A percentile compares a stretch with the other conserved stretches of the same genome.
Conservation (phyloP, 257 asterid genomes). For the Solanum microdontum region DNA sequence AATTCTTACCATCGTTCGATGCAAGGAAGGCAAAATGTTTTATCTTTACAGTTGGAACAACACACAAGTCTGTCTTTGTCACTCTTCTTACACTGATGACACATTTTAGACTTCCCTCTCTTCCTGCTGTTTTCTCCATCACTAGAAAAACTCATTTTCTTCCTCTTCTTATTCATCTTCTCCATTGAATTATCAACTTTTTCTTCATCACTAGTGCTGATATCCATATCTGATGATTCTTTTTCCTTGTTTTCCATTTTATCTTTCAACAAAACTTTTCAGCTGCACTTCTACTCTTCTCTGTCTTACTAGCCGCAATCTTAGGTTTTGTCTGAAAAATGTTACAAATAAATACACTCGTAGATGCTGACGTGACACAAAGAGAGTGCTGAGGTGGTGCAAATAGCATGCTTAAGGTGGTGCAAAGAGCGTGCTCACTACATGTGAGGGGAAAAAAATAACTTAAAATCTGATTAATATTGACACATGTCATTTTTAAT, state of each 20-base stretch:
- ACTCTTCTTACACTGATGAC: conserved; percentile 38
- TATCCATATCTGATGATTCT: not conserved
- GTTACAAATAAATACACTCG: too few species aligned
- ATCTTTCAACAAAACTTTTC: not conserved
- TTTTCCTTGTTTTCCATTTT: not conserved
- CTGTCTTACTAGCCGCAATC: too few species aligned
- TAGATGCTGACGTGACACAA: too few species aligned
- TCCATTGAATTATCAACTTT: not conserved
- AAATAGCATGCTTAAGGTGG: too few species aligned
- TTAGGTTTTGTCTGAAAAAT: not conserved
- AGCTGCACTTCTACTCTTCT: not conserved
- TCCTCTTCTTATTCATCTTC: not conserved
- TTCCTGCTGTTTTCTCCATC: too few species aligned
- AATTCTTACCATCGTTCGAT: conserved; percentile 18
- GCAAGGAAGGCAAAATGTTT: conserved; percentile 35
- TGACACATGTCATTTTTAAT: too few species aligned
- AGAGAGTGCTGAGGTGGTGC: too few species aligned
- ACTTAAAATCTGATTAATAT: too few species aligned
- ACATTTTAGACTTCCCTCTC: conserved; percentile 2
- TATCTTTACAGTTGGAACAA: conserved; percentile 26
- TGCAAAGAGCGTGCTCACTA: too few species aligned
- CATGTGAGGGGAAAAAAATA: too few species aligned
- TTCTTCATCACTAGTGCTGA: not conserved
- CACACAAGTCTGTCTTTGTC: conserved; percentile 36
- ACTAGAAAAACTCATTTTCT: not conserved